These are phyloP conservation scores for Penicillium ochrochloron DNA, from an alignment of 495 filamentous ascomycete genomes.

Conservation along the genomic window DNA sequence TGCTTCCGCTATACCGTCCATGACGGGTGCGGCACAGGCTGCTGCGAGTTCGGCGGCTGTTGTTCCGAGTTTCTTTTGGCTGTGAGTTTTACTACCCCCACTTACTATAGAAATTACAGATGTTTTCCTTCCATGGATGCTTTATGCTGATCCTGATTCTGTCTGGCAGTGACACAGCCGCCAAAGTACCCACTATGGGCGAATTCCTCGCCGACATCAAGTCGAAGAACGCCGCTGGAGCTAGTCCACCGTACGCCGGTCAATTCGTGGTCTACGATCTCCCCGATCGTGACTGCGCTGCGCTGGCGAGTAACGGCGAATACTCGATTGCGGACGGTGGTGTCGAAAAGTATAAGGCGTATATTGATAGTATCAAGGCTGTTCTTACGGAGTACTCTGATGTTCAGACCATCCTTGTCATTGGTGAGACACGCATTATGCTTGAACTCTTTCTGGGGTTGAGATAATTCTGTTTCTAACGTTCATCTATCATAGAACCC, in stretches of 20 bases:
- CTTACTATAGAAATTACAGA: background rate
- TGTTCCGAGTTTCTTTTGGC: conserved; percentile 71
- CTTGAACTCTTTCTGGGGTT: background rate
- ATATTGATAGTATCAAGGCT: conserved; percentile 64
- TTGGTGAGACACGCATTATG: conserved; percentile 48
- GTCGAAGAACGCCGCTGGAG: conserved; percentile 58
- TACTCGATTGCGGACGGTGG: conserved; percentile 63
- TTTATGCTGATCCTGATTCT: background rate
- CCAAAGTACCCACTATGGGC: conserved; percentile 63
- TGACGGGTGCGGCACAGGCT: conserved; percentile 41
- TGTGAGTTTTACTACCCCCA: conserved; percentile 48
- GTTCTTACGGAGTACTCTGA: conserved; percentile 36
- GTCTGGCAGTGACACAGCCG: conserved; percentile 54
- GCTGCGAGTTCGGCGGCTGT: conserved; percentile 59
- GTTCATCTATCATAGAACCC: conserved; percentile 66
- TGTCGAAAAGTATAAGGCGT: conserved; percentile 67
- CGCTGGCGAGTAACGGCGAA: conserved; percentile 78
- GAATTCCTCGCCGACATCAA: conserved; percentile 59
- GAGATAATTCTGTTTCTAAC: conserved; percentile 27
- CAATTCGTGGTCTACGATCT: conserved; percentile 77
- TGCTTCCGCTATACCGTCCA: conserved; percentile 55
- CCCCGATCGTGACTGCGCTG: conserved; percentile 78
- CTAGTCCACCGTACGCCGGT: conserved; percentile 47
- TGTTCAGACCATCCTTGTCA: conserved; percentile 48
- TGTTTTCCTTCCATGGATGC: background rate